These are phyloP conservation scores for Apiospora saccharicola DNA, from an alignment of 2,329 filamentous ascomycete species.

Conservation along the genomic window DNA sequence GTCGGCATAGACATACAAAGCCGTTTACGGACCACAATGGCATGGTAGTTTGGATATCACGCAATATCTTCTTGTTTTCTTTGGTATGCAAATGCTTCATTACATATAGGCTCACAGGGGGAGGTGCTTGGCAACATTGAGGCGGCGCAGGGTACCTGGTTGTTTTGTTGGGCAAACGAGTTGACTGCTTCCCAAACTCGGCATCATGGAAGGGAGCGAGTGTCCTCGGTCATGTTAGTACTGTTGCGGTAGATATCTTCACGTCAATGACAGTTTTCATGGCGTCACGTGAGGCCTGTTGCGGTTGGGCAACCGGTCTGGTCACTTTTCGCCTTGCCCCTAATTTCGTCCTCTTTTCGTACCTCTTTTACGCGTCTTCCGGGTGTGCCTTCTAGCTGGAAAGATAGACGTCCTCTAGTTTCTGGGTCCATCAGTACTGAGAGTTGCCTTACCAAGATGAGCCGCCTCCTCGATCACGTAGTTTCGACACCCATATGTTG, in stretches of 20 bases:
- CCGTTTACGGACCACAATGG: slow-evolving; percentile 23
- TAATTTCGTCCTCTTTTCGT: neutral
- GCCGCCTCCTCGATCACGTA: too few species aligned
- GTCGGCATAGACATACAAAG: slow-evolving; percentile 37
- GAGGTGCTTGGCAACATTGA: neutral
- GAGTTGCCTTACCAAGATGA: too few species aligned
- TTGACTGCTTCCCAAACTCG: neutral
- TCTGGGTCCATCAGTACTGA: too few species aligned
- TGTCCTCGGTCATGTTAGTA: neutral
- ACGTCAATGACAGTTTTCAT: neutral
- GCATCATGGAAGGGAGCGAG: neutral
- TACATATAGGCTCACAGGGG: neutral
- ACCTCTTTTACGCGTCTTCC: neutral
- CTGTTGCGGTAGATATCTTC: neutral
- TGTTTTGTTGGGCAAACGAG: neutral
- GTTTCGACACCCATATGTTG: too few species aligned
- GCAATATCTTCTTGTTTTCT: neutral
- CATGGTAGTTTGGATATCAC: slow-evolving; percentile 1
- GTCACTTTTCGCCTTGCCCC: neutral
- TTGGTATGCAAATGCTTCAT: neutral
- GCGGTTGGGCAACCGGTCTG: neutral
- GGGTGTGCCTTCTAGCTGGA: too few species aligned
- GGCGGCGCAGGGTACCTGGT: neutral
- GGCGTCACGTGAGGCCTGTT: neutral
- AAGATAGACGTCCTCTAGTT: too few species aligned